A percentile compares a stretch with the other conserved stretches of the same genome.
phyloP scores from a whole-genome alignment of 179 eudicot genomes.

The Sideroxylon spinosum region DNA sequence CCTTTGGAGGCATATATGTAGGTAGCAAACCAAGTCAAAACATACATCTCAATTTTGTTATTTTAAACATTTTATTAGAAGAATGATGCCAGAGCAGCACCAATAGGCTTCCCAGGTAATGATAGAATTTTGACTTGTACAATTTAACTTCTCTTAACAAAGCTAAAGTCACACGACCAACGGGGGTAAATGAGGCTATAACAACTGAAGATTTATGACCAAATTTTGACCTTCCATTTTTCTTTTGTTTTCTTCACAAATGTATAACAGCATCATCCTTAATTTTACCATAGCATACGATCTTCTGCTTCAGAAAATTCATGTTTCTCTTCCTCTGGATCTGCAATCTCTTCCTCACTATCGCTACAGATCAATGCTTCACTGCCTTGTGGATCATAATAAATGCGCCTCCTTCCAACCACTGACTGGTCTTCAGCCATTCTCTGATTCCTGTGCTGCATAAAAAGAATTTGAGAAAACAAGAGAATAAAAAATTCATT shows the following conservation, averaged over 20 bases:
- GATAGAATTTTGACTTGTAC: not conserved
- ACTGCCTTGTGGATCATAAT: slow-evolving; percentile 71
- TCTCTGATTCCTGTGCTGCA: slow-evolving; percentile 78
- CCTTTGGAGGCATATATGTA: not conserved
- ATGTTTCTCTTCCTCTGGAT: slow-evolving; percentile 58
- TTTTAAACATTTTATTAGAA: not conserved
- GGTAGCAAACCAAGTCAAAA: not conserved
- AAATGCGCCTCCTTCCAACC: slow-evolving; percentile 80
- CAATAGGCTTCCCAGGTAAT: not conserved
- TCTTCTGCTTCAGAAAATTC: slow-evolving; percentile 76
- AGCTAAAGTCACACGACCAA: too few species aligned
- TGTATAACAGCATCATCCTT: not conserved
- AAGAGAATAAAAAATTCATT: slow-evolving; percentile 15
- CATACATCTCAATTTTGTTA: not conserved
- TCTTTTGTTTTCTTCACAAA: not conserved
- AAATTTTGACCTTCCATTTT: not conserved
- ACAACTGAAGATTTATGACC: too few species aligned
- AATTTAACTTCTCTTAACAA: not conserved
- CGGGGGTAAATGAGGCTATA: too few species aligned
- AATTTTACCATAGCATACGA: slow-evolving; percentile 62
- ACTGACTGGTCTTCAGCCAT: slow-evolving; percentile 93
- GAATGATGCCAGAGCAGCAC: not conserved
- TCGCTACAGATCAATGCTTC: slow-evolving; percentile 88
- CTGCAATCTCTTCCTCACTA: slow-evolving; percentile 70
- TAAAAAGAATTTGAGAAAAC: slow-evolving; percentile 20